These are phyloP conservation scores for Pseudocercospora eumusae DNA, from an alignment of 2,329 filamentous ascomycete genomes.

Conservation along the genomic window DNA sequence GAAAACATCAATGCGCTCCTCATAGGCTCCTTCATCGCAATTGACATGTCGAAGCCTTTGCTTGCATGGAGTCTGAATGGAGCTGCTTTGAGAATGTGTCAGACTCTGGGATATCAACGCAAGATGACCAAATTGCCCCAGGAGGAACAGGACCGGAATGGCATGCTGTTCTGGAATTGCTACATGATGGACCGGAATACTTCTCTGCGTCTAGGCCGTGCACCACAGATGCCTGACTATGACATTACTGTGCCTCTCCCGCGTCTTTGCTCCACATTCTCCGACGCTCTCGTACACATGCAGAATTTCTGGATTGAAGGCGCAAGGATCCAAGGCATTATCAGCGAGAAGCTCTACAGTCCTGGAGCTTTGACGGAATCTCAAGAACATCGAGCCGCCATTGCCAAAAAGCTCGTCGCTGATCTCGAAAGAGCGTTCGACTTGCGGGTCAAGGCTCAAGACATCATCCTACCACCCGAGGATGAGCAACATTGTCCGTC, in stretches of 20 bases:
- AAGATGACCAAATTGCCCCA: slow-evolving; percentile 8
- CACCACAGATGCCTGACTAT: slow-evolving; percentile 6
- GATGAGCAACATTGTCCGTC: background rate
- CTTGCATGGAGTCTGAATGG: slow-evolving; percentile 8
- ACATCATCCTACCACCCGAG: background rate
- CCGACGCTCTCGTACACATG: slow-evolving; percentile 1
- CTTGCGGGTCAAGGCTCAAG: background rate
- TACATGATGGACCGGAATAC: slow-evolving; percentile 10
- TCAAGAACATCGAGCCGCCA: background rate
- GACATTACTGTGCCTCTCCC: slow-evolving; percentile 9
- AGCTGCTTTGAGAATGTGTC: slow-evolving; percentile 10
- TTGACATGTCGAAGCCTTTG: slow-evolving; percentile 9
- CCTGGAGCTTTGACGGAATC: background rate
- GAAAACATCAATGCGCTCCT: slow-evolving; percentile 9
- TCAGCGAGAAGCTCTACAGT: slow-evolving; percentile 14
- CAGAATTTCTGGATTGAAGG: slow-evolving; percentile 5
- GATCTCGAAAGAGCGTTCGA: slow-evolving; percentile 3
- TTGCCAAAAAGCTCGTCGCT: background rate
- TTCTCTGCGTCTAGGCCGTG: slow-evolving; percentile 7
- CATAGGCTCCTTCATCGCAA: slow-evolving; percentile 7
- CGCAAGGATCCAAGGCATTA: slow-evolving; percentile 2
- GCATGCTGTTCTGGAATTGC: slow-evolving; percentile 11
- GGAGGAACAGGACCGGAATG: slow-evolving; percentile 7
- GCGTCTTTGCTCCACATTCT: background rate
- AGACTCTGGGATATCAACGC: slow-evolving; percentile 9